Percentiles rank a stretch among this genome's conserved stretches.
phyloP scores from a whole-genome alignment of 2,329 filamentous ascomycete genomes.

The Tolypocladium guangdongense region DNA sequence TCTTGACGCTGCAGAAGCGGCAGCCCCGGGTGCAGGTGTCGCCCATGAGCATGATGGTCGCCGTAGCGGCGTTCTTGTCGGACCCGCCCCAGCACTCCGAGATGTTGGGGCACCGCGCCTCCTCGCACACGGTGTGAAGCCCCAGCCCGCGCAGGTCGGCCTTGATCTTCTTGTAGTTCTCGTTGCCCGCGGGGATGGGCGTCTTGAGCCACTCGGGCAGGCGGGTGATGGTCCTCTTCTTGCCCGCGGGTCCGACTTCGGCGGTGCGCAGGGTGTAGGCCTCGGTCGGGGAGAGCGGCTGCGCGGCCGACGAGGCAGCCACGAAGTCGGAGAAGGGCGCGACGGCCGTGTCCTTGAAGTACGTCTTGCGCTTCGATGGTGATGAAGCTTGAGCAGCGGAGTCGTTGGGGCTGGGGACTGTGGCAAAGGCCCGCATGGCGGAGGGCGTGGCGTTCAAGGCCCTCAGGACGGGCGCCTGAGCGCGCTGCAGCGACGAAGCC shows the following conservation, averaged over 20 bases:
- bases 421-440: conserved; percentile 31
- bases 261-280: conserved; percentile 51
- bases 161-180: conserved; percentile 91
- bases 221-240: conserved; percentile 56
- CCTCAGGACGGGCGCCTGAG: conserved; percentile 30
- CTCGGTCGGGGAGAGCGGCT: conserved; percentile 37
- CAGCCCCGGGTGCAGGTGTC: conserved; percentile 96
- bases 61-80: conserved; percentile 81
- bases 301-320: conserved; percentile 24
- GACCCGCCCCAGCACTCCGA: conserved; percentile 94
- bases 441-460: conserved; percentile 23
- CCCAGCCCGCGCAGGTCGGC: conserved; percentile 80
- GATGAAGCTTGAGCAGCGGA: conserved; percentile 9
- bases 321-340: conserved; percentile 50
- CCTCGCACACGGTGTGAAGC: conserved; percentile 93
- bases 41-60: conserved; percentile 99
- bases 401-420: conserved; percentile 25
- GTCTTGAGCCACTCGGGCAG: conserved; percentile 95
- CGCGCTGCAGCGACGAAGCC: conserved; percentile 29
- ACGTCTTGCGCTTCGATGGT: conserved; percentile 29
- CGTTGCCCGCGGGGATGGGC: conserved; percentile 69
- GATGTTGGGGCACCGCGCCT: conserved; percentile 94
- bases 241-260: conserved; percentile 52
- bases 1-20: conserved; percentile 96
- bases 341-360: conserved; percentile 49